These are phyloP conservation scores for Cytospora paraplurivora DNA, from an alignment of 2,329 filamentous ascomycete species.

Conservation along the genomic window DNA sequence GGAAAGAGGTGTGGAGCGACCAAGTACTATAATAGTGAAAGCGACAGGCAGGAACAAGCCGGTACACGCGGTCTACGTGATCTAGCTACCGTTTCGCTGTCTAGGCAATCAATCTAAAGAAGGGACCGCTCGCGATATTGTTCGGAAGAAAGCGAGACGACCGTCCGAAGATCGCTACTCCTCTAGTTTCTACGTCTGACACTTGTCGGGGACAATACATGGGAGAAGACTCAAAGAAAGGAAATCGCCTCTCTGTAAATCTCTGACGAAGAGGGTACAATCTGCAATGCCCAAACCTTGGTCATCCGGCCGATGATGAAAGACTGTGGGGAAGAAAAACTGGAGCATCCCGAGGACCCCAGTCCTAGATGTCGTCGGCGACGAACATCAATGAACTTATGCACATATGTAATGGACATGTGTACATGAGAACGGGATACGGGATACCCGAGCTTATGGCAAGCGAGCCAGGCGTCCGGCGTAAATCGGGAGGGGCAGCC, in stretches of 20 bases:
- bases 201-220: conserved; percentile 14
- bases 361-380: neutral
- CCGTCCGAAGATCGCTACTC: conserved; percentile 14
- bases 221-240: conserved; percentile 4
- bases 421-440: conserved; percentile 1
- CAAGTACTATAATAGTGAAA: neutral
- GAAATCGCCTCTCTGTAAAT: conserved; percentile 12
- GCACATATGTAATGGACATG: neutral
- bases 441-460: neutral
- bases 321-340: conserved; percentile 25
- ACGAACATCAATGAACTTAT: neutral
- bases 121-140: conserved; percentile 16
- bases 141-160: conserved; percentile 12
- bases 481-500: neutral
- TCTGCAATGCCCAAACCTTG: conserved; percentile 19
- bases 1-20: conserved; percentile 14
- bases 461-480: neutral
- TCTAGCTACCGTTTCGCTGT: neutral
- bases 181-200: neutral
- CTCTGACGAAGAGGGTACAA: conserved; percentile 21
- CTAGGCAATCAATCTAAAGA: neutral
- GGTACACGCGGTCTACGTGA: conserved; percentile 7
- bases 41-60: conserved; percentile 19
- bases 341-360: conserved; percentile 10
- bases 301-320: conserved; percentile 23